Conservation (phyloP, 2,329 filamentous ascomycete species). For the Penicillium sclerotiorum region DNA sequence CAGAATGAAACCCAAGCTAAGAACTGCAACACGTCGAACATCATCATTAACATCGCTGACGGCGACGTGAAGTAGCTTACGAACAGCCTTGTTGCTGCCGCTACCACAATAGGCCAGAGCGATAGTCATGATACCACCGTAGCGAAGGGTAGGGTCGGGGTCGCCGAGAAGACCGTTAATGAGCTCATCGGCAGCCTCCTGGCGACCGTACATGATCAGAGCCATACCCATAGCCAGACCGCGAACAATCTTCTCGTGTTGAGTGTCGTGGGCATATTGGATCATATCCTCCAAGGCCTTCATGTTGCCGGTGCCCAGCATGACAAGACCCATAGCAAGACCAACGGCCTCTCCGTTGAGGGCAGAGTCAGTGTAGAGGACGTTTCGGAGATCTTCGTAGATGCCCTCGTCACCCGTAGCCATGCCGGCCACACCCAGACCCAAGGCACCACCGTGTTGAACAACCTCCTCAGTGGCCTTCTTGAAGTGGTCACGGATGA, state of each 20-base stretch:
- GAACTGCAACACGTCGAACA: conserved; percentile 91
- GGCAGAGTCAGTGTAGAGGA: conserved; percentile 90
- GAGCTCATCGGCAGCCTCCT: conserved; percentile 91
- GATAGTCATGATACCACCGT: conserved; percentile 98
- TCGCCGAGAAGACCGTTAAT: conserved; percentile 93
- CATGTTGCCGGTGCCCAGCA: conserved; percentile 96
- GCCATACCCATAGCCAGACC: conserved; percentile 96
- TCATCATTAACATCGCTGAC: conserved; percentile 99
- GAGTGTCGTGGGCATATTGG: conserved; percentile 94
- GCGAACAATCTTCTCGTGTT: conserved; percentile 98
- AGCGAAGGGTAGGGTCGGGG: conserved; percentile 88
- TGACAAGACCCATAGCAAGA: conserved; percentile 94
- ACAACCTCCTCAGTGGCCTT: conserved; percentile 73
- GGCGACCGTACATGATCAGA: conserved; percentile 94
- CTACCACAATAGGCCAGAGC: conserved; percentile 96
- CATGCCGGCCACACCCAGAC: conserved; percentile 96
- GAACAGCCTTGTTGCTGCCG: conserved; percentile 97
- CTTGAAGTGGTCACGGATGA: conserved; percentile 52
- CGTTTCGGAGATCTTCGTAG: conserved; percentile 85
- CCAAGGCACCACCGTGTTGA: conserved; percentile 92
- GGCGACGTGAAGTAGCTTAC: conserved; percentile 90
- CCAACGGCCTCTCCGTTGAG: conserved; percentile 97
- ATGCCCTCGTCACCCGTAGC: conserved; percentile 88
- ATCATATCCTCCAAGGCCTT: conserved; percentile 96
- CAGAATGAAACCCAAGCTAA: conserved; percentile 96